Evolutionary conservation across 345 rosid genomes (phyloP).

Genomic region (Lepidium sativum): DNA sequence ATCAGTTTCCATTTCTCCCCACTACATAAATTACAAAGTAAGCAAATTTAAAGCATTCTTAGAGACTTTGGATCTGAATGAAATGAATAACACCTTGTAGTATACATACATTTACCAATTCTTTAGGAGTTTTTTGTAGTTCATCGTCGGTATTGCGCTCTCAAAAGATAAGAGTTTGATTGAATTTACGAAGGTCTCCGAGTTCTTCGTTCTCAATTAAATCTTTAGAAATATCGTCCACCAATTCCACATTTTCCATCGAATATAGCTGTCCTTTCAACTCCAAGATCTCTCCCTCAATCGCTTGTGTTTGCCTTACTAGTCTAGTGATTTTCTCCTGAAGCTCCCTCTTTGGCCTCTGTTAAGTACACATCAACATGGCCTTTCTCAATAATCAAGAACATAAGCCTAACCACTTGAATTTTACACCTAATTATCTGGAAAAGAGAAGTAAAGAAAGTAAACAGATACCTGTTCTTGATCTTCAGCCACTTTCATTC

Average conservation of each 20-base stretch:
- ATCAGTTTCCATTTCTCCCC: too few species aligned
- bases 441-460: not conserved
- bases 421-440: constrained; percentile 25
- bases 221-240: constrained; percentile 44
- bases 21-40: not conserved
- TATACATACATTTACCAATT: constrained; percentile 52
- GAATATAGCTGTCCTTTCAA: constrained; percentile 63
- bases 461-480: constrained; percentile 44
- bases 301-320: constrained; percentile 64
- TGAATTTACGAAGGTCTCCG: constrained; percentile 55
- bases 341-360: constrained; percentile 81
- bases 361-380: constrained; percentile 10
- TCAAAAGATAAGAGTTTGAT: constrained; percentile 67
- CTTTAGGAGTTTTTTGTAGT: constrained; percentile 89
- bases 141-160: constrained; percentile 85
- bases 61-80: not conserved
- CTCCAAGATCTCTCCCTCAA: constrained; percentile 75
- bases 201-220: constrained; percentile 67
- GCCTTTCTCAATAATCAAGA: not conserved
- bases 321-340: constrained; percentile 64
- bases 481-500: constrained; percentile 69
- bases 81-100: not conserved
- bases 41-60: not conserved
- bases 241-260: constrained; percentile 50
- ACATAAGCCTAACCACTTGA: not conserved